Conservation (phyloP, 2,329 filamentous ascomycete genomes). For the Meredithiella fracta region DNA sequence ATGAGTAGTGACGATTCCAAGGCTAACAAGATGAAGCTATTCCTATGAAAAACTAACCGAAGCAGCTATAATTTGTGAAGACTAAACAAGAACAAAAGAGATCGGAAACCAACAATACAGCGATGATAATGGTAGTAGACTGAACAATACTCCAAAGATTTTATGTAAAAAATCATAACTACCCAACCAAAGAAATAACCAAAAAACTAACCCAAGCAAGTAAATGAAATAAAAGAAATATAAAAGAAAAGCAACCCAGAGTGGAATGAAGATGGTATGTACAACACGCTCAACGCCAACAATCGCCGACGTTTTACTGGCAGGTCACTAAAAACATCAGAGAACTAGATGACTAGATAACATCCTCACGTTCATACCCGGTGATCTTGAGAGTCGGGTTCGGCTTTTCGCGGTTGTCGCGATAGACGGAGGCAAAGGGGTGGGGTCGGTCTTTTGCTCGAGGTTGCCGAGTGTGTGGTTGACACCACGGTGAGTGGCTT, state of each 20-base stretch:
- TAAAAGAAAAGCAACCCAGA: slow-evolving; percentile 1
- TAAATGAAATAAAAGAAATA: not conserved
- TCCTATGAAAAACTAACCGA: no score
- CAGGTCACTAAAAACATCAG: not conserved
- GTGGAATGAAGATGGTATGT: slow-evolving; percentile 8
- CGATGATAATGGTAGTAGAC: not conserved
- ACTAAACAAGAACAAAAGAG: no score
- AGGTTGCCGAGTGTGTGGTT: slow-evolving; percentile 91
- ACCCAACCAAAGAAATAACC: not conserved
- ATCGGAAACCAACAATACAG: no score
- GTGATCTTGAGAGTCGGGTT: slow-evolving; percentile 46
- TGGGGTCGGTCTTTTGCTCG: slow-evolving; percentile 70
- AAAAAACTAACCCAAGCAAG: not conserved
- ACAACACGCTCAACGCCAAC: not conserved
- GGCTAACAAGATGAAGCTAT: no score
- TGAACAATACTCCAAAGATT: not conserved
- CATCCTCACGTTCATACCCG: slow-evolving; percentile 73
- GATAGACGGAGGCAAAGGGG: slow-evolving; percentile 74
- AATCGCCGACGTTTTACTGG: no score
- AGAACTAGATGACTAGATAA: slow-evolving; percentile 33
- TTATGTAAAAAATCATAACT: not conserved
- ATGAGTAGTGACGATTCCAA: no score
- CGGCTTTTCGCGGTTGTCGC: slow-evolving; percentile 48
- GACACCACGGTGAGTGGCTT: slow-evolving; percentile 80
- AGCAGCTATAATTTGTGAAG: no score